Percentiles rank a stretch among this genome's conserved stretches.
These are phyloP conservation scores for Solanum sejunctum DNA, from an alignment of 257 asterid genomes.

Conservation along the genomic window DNA sequence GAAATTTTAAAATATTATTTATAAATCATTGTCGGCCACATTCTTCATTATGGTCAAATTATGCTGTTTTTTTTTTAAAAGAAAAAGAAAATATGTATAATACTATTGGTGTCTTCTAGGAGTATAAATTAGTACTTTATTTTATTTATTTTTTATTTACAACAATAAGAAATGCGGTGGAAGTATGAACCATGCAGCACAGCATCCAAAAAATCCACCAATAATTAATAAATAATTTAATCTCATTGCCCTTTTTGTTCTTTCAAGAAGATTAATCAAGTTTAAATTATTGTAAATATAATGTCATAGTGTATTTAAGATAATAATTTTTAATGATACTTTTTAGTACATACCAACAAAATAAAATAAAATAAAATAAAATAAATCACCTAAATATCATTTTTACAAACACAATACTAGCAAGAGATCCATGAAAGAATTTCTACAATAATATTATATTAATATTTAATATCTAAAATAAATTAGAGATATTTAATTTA, in stretches of 20 bases:
- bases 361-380: too few species aligned
- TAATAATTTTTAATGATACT: background rate
- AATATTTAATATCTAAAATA: too few species aligned
- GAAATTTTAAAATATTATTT: background rate
- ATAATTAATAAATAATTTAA: background rate
- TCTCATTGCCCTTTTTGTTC: background rate
- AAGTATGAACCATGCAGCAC: background rate
- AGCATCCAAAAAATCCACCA: background rate
- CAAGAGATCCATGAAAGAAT: too few species aligned
- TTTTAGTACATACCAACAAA: background rate
- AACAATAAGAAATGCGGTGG: background rate
- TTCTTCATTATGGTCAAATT: background rate
- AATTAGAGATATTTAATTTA: too few species aligned
- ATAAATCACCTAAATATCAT: too few species aligned
- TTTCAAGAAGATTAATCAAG: background rate
- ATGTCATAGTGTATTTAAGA: background rate
- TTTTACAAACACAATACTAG: too few species aligned
- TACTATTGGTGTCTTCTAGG: background rate
- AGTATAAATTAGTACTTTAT: background rate
- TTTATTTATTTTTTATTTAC: background rate
- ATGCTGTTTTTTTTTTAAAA: background rate
- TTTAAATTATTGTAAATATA: background rate
- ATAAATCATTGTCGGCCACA: background rate
- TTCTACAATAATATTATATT: too few species aligned
- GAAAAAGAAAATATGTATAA: background rate